Evolutionary conservation across 371 early-diverging fungal species (phyloP).

Genomic region (Gilbertella persicaria): DNA sequence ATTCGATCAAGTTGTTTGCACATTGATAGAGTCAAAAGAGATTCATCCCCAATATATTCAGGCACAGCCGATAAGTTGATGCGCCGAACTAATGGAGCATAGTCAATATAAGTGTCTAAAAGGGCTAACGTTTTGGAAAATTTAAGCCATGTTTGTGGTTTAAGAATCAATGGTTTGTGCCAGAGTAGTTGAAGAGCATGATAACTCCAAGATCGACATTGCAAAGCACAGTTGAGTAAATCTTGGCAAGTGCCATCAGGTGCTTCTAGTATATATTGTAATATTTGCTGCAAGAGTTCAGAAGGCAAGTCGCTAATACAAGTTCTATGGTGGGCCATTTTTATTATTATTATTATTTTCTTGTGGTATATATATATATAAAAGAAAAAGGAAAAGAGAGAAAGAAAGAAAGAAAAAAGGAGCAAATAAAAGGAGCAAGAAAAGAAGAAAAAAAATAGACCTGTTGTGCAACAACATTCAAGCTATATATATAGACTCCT

Average conservation of each 20-base stretch:
- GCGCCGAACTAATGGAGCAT: constrained; percentile 57
- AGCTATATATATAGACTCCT: background rate
- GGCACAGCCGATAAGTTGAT: constrained; percentile 61
- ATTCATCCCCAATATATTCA: constrained; percentile 42
- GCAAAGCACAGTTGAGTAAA: constrained; percentile 41
- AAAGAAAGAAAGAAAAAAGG: no score
- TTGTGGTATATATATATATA: background rate
- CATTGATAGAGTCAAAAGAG: constrained; percentile 35
- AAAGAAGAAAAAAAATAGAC: background rate
- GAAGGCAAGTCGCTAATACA: constrained; percentile 23
- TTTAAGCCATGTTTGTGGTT: constrained; percentile 28
- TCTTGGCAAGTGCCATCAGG: constrained; percentile 33
- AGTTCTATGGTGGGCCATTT: background rate
- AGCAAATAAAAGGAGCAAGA: background rate
- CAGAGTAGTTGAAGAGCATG: constrained; percentile 52
- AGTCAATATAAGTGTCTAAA: constrained; percentile 38
- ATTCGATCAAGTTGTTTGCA: constrained; percentile 64
- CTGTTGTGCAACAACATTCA: no score
- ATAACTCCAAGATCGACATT: constrained; percentile 51
- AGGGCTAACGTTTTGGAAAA: constrained; percentile 23
- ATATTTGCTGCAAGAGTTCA: constrained; percentile 52
- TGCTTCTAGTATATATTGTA: constrained; percentile 40
- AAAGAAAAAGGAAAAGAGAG: background rate
- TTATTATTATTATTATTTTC: no score
- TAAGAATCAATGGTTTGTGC: constrained; percentile 49